A percentile compares a stretch with the other conserved stretches of the same genome.
Evolutionary conservation across 169 alveolate species (phyloP).

Genomic region (Plasmodium fragile): DNA sequence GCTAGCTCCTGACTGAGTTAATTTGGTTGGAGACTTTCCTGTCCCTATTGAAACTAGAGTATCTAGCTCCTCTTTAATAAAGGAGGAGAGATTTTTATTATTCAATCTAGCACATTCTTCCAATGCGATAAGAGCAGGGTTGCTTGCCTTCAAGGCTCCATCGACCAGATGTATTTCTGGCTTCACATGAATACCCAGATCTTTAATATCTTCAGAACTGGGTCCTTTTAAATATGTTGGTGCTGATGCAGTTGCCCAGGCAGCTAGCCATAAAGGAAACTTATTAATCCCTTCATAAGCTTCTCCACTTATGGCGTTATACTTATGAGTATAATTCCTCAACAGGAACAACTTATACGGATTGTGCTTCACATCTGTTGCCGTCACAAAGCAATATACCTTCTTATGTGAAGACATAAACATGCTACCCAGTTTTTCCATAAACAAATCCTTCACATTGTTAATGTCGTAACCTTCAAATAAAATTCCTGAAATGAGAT

Average conservation of each 20-base stretch:
- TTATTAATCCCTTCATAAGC: slow-evolving; percentile 82
- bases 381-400: slow-evolving; percentile 83
- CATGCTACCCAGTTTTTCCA: slow-evolving; percentile 80
- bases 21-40: slow-evolving; percentile 60
- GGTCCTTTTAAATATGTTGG: slow-evolving; percentile 90
- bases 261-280: slow-evolving; percentile 90
- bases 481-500: slow-evolving; percentile 84
- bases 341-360: slow-evolving; percentile 84
- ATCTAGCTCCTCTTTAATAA: slow-evolving; percentile 79
- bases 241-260: slow-evolving; percentile 88
- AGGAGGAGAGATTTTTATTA: slow-evolving; percentile 40
- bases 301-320: slow-evolving; percentile 72
- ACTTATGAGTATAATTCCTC: slow-evolving; percentile 81
- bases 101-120: slow-evolving; percentile 82
- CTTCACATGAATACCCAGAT: slow-evolving; percentile 79
- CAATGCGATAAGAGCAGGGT: slow-evolving; percentile 86
- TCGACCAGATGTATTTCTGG: slow-evolving; percentile 86
- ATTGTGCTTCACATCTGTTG: slow-evolving; percentile 84
- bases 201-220: slow-evolving; percentile 76
- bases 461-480: slow-evolving; percentile 81
- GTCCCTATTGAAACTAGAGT: slow-evolving; percentile 78
- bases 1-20: slow-evolving; percentile 65
- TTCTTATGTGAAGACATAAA: slow-evolving; percentile 75
- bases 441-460: slow-evolving; percentile 74
- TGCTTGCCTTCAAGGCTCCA: slow-evolving; percentile 84